These are phyloP conservation scores for Jaltomata sinuosa DNA, from an alignment of 257 asterid species.

Conservation along the genomic window DNA sequence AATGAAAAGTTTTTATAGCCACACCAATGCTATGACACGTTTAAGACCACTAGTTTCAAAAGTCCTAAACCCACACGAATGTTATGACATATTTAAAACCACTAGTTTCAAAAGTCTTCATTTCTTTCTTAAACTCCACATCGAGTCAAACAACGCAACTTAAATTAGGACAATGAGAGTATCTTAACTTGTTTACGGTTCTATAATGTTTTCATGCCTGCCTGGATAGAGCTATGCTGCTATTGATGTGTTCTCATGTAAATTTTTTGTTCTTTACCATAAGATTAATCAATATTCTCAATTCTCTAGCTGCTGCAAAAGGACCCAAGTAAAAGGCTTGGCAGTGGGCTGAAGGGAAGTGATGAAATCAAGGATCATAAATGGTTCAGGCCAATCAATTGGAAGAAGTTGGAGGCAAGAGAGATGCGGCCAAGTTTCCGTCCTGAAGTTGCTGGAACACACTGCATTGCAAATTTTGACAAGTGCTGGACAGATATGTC, in stretches of 20 bases:
- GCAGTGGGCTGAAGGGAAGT: conserved; percentile 36
- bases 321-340: conserved; percentile 35
- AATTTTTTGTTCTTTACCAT: not conserved
- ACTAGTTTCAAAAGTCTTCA: not conserved
- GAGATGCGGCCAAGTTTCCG: conserved; percentile 34
- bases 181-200: not conserved
- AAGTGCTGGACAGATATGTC: conserved; percentile 51
- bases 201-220: not conserved
- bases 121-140: not conserved
- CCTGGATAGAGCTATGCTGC: not conserved
- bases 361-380: conserved; percentile 41
- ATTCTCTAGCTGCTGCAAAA: conserved; percentile 39
- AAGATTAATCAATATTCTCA: not conserved
- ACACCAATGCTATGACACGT: not conserved
- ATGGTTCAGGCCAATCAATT: conserved; percentile 42
- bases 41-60: not conserved
- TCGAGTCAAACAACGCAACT: not conserved
- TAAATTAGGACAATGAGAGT: not conserved
- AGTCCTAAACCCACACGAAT: not conserved
- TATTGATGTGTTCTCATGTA: not conserved
- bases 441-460: conserved; percentile 35
- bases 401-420: conserved; percentile 42
- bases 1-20: not conserved
- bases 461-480: conserved; percentile 41
- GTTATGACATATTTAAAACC: not conserved